Base-by-base conservation (phyloP, 148 eudicot species). In the Silene uniflora region DNA sequence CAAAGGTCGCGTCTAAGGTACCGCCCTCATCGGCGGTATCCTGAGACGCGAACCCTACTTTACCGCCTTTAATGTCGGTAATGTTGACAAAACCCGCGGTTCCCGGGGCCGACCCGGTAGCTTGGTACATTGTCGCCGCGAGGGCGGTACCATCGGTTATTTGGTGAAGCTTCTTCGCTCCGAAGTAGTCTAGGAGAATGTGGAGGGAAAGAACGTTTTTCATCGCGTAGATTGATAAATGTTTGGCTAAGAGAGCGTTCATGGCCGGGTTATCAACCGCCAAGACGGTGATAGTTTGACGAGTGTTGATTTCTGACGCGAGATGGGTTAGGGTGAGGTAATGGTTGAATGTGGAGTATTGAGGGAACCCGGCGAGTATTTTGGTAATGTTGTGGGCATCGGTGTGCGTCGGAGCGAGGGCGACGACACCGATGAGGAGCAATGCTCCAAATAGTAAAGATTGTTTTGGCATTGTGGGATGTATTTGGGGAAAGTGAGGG, bases 61-160 rank as follows among this genome's bases (percentile, higher is more conserved):
- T 90, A 0, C 98, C 98, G 47, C 97, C 98, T 59, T 84, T 90
- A 23, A 87, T 71, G 62, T 90, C 91, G 39, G 98, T 95, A 24
- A 95, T 92, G 76, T 90, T 92, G 73, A 95, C 93, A 78, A 95
- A 92, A 0, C 98, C 98, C 11, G 97, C 75, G 17, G 91, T 80
- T 0, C 98, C 98, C 0, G 89, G 42, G 7, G 98, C 98, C 7
- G 87, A 19, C 4, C 98, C 98, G 73, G 96, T 90, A 69, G 98
- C 98, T 64, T 95, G 98, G 86, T 74, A 95, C 92, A 95, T 88
- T 0, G 98, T 95, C 44, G 98, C 98, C 49, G 98, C 92, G 23
- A 90, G 84, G 0, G 96, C 97, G 10, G 97, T 84, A 54, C 97
- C 97, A 56, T 88, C 80, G 61, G 87, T 86, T 63, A 95, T 95